Evolutionary conservation across 352 stramenopile species (phyloP).

Genomic region (Pythium guiyangense): DNA sequence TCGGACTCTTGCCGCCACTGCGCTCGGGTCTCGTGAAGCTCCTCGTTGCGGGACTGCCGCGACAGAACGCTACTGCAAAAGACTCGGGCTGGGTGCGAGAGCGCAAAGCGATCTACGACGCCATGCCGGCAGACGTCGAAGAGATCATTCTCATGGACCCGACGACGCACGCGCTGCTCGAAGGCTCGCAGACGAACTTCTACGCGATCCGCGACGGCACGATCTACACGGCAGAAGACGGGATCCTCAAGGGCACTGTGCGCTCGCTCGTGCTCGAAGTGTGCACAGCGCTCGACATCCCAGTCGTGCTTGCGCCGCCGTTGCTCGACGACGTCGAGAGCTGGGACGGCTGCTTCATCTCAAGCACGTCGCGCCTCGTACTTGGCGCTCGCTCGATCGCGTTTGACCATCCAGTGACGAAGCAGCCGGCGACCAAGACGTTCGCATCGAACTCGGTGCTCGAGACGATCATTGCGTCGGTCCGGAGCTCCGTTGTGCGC

Average conservation of each 20-base stretch:
- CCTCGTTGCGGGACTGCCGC: conserved; percentile 53
- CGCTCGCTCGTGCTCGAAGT: conserved; percentile 68
- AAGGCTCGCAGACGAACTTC: conserved; percentile 85
- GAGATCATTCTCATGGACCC: conserved; percentile 87
- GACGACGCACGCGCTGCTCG: conserved; percentile 39
- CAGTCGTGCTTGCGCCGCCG: conserved; percentile 48
- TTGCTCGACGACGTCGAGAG: conserved; percentile 42
- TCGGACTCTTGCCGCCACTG: conserved; percentile 59
- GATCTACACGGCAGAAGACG: conserved; percentile 62
- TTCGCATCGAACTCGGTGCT: conserved; percentile 40
- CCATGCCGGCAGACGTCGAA: conserved; percentile 57
- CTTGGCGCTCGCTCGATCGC: conserved; percentile 46
- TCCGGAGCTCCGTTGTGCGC: conserved; percentile 40
- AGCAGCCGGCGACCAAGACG: conserved; percentile 16
- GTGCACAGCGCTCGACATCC: conserved; percentile 44
- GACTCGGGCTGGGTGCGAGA: conserved; percentile 75
- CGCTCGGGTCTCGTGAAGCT: conserved; percentile 65
- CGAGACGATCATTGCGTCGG: conserved; percentile 33
- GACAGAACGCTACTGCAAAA: conserved; percentile 72
- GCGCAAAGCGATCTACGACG: conserved; percentile 71
- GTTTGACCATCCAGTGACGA: conserved; percentile 35
- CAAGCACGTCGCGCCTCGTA: conserved; percentile 76
- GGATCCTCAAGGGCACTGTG: conserved; percentile 76
- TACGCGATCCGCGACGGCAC: conserved; percentile 50
- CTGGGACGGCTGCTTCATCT: conserved; percentile 82